Evolutionary conservation across 1,284 basidiomycete species (phyloP).

Genomic region (Melanopsichium pennsylvanicum): DNA sequence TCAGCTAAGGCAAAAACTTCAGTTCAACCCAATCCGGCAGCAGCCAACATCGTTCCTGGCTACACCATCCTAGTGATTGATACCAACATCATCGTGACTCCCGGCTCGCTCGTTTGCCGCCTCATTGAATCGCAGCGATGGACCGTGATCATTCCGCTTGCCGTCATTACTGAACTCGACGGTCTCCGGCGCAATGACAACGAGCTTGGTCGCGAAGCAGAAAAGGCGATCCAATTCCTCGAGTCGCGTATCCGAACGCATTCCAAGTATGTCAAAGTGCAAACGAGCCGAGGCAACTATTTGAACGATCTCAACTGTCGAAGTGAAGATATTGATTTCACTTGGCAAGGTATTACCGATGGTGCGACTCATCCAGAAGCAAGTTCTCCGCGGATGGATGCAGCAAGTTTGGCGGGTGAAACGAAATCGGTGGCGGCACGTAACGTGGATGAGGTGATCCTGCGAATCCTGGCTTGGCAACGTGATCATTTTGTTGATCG

Average conservation of each 20-base stretch:
- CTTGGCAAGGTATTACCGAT: constrained; percentile 38
- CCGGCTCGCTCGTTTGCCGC: constrained; percentile 65
- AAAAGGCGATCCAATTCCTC: constrained; percentile 77
- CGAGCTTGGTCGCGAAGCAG: constrained; percentile 74
- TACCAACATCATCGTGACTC: constrained; percentile 82
- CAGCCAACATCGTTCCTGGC: constrained; percentile 74
- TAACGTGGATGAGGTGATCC: constrained; percentile 92
- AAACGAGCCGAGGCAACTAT: constrained; percentile 94
- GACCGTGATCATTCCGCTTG: constrained; percentile 82
- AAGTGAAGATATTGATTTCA: constrained; percentile 83
- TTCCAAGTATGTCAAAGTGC: constrained; percentile 82
- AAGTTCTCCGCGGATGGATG: constrained; percentile 14
- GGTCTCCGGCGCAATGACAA: constrained; percentile 78
- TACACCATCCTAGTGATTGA: constrained; percentile 91
- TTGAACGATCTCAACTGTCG: constrained; percentile 82
- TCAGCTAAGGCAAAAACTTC: constrained; percentile 32
- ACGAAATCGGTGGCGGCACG: constrained; percentile 70
- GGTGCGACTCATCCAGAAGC: no score
- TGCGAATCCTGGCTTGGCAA: constrained; percentile 90
- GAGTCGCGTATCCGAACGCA: constrained; percentile 78
- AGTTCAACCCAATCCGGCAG: constrained; percentile 3
- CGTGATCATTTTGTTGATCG: constrained; percentile 89
- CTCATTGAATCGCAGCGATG: constrained; percentile 82
- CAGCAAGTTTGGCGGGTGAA: constrained; percentile 2
- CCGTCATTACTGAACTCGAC: constrained; percentile 92